Conservation (phyloP, 179 eudicot species). For the Silene noctiflora region DNA sequence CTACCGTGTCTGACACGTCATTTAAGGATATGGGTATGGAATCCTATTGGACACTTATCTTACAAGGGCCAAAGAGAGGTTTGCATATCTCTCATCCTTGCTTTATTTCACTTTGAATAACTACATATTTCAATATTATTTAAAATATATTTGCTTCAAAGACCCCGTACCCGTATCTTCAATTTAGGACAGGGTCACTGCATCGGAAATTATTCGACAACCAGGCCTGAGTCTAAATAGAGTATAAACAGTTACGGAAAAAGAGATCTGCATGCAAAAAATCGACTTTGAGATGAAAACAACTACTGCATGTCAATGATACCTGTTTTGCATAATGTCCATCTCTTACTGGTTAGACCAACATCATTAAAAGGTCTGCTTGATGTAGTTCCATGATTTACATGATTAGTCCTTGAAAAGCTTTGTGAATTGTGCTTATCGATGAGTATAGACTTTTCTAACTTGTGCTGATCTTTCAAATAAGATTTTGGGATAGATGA, state of each 20-base stretch:
- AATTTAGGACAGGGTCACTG: no score
- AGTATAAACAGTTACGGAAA: not conserved
- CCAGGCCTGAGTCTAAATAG: not conserved
- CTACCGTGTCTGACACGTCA: no score
- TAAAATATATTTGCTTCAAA: no score
- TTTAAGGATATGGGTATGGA: no score
- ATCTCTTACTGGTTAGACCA: slow-evolving; percentile 18
- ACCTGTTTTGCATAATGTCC: slow-evolving; percentile 27
- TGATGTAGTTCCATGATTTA: slow-evolving; percentile 14
- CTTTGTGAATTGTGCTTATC: slow-evolving; percentile 17
- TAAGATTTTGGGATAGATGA: slow-evolving; percentile 11
- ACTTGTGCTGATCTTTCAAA: slow-evolving; percentile 17
- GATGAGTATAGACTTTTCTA: slow-evolving; percentile 12
- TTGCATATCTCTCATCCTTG: no score
- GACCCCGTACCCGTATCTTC: no score
- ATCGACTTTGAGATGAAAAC: not conserved
- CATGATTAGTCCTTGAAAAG: slow-evolving; percentile 18
- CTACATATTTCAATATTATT: not conserved
- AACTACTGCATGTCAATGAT: slow-evolving; percentile 8
- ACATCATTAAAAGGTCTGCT: slow-evolving; percentile 13
- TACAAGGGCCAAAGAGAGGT: no score
- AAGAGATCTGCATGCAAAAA: not conserved
- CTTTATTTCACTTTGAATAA: no score
- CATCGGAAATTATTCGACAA: no score
- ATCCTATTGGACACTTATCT: no score